Conservation (phyloP, 306 rosid species). For the Quillaja saponaria region DNA sequence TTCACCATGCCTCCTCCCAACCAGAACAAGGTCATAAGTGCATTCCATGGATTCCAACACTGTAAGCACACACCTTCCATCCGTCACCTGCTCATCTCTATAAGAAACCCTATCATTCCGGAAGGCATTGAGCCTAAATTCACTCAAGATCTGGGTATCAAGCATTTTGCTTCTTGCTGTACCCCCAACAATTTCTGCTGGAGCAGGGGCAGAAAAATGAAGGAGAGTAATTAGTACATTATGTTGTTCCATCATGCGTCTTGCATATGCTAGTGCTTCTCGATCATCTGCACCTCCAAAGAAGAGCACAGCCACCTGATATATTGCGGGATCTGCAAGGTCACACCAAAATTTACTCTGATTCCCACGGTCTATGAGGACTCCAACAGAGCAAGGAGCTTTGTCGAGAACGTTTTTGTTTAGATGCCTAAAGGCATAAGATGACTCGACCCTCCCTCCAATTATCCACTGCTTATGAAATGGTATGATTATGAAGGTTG, state of each 20-base stretch:
- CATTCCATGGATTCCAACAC: constrained; percentile 42
- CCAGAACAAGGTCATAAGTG: constrained; percentile 55
- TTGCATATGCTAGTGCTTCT: constrained; percentile 60
- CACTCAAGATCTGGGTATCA: constrained; percentile 50
- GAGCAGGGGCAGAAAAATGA: constrained; percentile 37
- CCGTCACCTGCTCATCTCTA: constrained; percentile 33
- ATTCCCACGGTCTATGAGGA: constrained; percentile 60
- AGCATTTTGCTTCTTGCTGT: constrained; percentile 56
- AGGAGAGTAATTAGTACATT: constrained; percentile 47
- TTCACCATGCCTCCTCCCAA: constrained; percentile 59
- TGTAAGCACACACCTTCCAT: constrained; percentile 36
- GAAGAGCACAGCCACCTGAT: constrained; percentile 53
- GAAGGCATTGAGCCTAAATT: constrained; percentile 54
- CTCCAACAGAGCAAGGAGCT: constrained; percentile 82
- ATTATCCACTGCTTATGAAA: constrained; percentile 49
- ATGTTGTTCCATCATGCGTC: constrained; percentile 51
- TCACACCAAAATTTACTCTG: constrained; percentile 34
- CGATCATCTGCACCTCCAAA: constrained; percentile 77
- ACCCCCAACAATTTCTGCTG: constrained; percentile 44
- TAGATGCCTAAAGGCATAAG: constrained; percentile 41
- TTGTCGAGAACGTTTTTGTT: constrained; percentile 65
- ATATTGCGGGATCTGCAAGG: constrained; percentile 13
- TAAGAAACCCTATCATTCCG: constrained; percentile 50
- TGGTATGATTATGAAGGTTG: constrained; percentile 58
- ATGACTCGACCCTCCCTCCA: constrained; percentile 39